phyloP scores from a whole-genome alignment of 1,139 yeast species.

The Arxiozyma slooffiae region DNA sequence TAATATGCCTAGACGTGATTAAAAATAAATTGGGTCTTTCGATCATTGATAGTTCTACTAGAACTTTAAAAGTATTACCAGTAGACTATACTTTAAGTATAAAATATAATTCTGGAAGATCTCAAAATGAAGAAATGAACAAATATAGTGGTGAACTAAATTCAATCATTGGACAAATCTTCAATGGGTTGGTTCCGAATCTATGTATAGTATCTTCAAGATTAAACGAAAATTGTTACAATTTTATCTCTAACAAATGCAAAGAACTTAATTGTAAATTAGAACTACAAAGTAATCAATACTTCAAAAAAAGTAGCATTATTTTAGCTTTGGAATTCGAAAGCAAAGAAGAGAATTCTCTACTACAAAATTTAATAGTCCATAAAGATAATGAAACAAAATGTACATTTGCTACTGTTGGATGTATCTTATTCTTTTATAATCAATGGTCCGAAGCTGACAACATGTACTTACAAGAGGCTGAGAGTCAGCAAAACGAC shows the following conservation, averaged over 20 bases:
- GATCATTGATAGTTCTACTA: slow-evolving; percentile 8
- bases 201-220: slow-evolving; percentile 15
- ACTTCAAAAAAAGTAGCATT: slow-evolving; percentile 6
- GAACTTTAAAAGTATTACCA: slow-evolving; percentile 8
- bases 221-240: slow-evolving; percentile 9
- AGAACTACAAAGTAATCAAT: slow-evolving; percentile 9
- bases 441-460: not conserved
- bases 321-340: slow-evolving; percentile 2
- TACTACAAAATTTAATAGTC: slow-evolving; percentile 7
- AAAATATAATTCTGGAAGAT: not conserved
- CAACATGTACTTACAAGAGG: not conserved
- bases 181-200: slow-evolving; percentile 12
- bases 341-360: slow-evolving; percentile 1
- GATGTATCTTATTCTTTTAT: slow-evolving; percentile 8
- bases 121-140: not conserved
- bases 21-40: slow-evolving; percentile 13
- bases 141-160: slow-evolving; percentile 10
- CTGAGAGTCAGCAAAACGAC: not conserved
- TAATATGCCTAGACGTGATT: slow-evolving; percentile 12
- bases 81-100: slow-evolving; percentile 11
- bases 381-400: not conserved
- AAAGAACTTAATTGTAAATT: slow-evolving; percentile 6
- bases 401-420: slow-evolving; percentile 8
- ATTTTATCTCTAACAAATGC: slow-evolving; percentile 7
- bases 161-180: slow-evolving; percentile 9